Percentiles rank a stretch among this genome's conserved stretches.
Evolutionary conservation across 306 rosid species (phyloP).

Genomic region (Ceratonia siliqua): DNA sequence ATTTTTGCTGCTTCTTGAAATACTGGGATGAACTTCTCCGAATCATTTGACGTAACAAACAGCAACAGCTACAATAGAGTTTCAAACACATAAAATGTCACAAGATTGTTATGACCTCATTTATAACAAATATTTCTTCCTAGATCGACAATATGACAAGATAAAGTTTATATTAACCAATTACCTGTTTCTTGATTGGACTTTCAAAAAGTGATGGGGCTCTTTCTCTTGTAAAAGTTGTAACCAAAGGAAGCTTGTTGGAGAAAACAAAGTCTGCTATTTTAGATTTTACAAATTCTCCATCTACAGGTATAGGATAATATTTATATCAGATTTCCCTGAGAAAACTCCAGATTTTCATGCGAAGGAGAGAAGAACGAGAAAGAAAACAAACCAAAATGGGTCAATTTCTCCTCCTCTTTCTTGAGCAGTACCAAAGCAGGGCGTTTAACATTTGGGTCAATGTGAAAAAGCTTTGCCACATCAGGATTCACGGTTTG

Average conservation of each 20-base stretch:
- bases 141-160: conserved; percentile 5
- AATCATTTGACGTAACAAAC: conserved; percentile 70
- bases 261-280: conserved; percentile 72
- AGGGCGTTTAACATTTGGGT: conserved; percentile 80
- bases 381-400: conserved; percentile 63
- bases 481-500: conserved; percentile 87
- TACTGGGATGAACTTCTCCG: conserved; percentile 65
- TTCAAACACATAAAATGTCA: conserved; percentile 26
- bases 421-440: conserved; percentile 80
- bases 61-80: conserved; percentile 64
- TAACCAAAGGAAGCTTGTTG: conserved; percentile 92
- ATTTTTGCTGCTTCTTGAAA: conserved; percentile 77
- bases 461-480: conserved; percentile 88
- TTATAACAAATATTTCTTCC: conserved; percentile 8
- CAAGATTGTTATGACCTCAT: not conserved
- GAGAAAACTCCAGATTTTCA: not conserved
- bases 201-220: conserved; percentile 88
- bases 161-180: conserved; percentile 18
- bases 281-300: conserved; percentile 69
- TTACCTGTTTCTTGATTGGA: conserved; percentile 91
- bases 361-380: not conserved
- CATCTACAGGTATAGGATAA: conserved; percentile 55
- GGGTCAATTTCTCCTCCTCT: conserved; percentile 79
- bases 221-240: conserved; percentile 77
- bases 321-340: conserved; percentile 12